A percentile compares a stretch with the other conserved stretches of the same genome.
Conservation (phyloP, 345 rosid species). For the Odontarrhena argentea region DNA sequence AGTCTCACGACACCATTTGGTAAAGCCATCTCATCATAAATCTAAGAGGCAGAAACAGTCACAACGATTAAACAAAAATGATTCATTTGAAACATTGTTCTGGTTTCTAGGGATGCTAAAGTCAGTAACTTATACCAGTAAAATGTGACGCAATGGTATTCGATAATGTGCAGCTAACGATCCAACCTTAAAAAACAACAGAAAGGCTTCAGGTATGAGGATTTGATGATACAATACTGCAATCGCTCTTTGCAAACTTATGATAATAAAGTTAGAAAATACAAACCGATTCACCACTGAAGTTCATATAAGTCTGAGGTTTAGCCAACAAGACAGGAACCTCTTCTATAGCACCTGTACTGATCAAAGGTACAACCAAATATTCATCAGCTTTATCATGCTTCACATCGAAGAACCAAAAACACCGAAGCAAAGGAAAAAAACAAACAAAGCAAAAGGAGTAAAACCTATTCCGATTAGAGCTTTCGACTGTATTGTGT, state of each 20-base stretch:
- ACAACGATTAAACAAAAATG: slow-evolving; percentile 13
- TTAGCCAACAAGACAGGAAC: slow-evolving; percentile 84
- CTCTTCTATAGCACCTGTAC: slow-evolving; percentile 85
- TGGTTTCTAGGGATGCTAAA: slow-evolving; percentile 4
- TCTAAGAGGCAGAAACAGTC: slow-evolving; percentile 45
- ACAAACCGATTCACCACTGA: slow-evolving; percentile 90
- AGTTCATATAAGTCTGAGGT: slow-evolving; percentile 95
- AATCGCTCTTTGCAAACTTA: slow-evolving; percentile 4
- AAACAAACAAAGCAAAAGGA: slow-evolving; percentile 17
- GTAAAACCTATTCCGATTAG: slow-evolving; percentile 83
- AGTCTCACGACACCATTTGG: slow-evolving; percentile 89
- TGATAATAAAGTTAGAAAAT: slow-evolving; percentile 17
- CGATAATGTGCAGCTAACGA: slow-evolving; percentile 89
- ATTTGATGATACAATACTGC: slow-evolving; percentile 4
- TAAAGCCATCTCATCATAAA: slow-evolving; percentile 85
- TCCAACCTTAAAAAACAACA: slow-evolving; percentile 62
- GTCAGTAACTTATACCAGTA: slow-evolving; percentile 53
- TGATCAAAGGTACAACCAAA: slow-evolving; percentile 45
- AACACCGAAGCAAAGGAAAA: neutral
- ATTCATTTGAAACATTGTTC: neutral
- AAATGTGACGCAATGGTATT: slow-evolving; percentile 85
- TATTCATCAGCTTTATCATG: slow-evolving; percentile 38
- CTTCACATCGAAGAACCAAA: neutral
- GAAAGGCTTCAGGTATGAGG: slow-evolving; percentile 11
- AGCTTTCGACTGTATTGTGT: slow-evolving; percentile 87